Percentiles rank a stretch among this genome's conserved stretches.
Conservation (phyloP, 2,329 filamentous ascomycete species). For the Knoxdaviesia capensis region DNA sequence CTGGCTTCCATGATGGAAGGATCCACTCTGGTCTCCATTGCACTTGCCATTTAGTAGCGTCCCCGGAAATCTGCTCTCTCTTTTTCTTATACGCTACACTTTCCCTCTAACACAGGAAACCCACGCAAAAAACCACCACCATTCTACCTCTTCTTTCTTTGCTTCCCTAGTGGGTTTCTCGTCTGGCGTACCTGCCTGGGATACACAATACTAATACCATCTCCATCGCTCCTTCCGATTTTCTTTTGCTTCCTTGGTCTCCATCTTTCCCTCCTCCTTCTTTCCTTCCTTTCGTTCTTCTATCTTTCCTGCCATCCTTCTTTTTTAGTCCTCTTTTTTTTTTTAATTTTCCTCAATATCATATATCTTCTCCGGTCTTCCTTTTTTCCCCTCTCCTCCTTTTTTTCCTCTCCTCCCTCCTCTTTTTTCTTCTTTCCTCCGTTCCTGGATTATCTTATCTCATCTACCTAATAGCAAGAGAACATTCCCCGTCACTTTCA, state of each 20-base stretch:
- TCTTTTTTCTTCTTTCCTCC: not conserved
- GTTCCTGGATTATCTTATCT: not conserved
- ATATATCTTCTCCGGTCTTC: not conserved
- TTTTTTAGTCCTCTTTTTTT: conserved; percentile 1
- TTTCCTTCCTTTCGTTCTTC: conserved; percentile 1
- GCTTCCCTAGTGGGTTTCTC: too few species aligned
- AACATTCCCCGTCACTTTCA: not conserved
- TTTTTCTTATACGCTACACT: too few species aligned
- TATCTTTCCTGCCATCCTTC: conserved; percentile 1
- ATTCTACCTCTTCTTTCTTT: too few species aligned
- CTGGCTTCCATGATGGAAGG: too few species aligned
- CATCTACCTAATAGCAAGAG: not conserved
- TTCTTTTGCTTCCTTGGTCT: not conserved
- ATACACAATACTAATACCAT: not conserved
- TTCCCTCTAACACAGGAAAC: not conserved
- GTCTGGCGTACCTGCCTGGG: not conserved
- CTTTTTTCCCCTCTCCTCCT: not conserved
- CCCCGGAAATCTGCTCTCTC: too few species aligned
- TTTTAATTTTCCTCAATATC: not conserved
- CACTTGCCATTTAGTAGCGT: too few species aligned
- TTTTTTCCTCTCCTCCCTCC: not conserved
- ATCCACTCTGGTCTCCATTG: too few species aligned
- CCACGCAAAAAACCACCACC: not conserved
- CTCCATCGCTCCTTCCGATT: not conserved
- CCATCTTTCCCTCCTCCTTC: not conserved